Base-by-base conservation (phyloP, 2,329 filamentous ascomycete species). In the Ceratocystis colombiana region DNA sequence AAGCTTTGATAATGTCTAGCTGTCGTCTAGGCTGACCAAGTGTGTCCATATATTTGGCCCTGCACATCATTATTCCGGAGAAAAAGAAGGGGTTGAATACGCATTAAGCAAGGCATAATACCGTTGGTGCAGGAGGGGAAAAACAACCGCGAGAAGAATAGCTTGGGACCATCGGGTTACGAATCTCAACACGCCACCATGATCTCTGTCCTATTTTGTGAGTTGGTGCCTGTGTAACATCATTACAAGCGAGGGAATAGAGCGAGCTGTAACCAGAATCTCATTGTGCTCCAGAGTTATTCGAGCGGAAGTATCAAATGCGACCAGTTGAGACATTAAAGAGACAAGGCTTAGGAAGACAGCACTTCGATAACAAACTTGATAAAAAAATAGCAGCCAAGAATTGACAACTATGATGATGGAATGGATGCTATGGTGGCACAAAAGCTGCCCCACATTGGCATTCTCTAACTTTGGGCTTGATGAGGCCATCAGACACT, bases 31-130 rank as follows among this genome's bases (percentile, higher is more conserved):
- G 48, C 37, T 20, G 48, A 12, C 3, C 7, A 22, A 50, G 48
- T 50, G 48, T 50, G 48, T 50, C n/a, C 48, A 20, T 50, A 22
- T 7, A 50, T 50, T 50, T 50, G 48, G 48, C 48, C n/a, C n/a
- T 50, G n/a, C 8, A 10, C 46, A 48, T 7, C 2, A 7, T 8
- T 4, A n/a, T 48, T 7, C 8, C 8, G 5, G 15, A 22, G 46
- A 7, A 48, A 20, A 48, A 22, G 46, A 48, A 41, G 37, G 10
- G 37, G 10, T 15, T 41, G 37, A 41, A 12, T 41, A 4, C 37
- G 12, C 37, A 15, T 15, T 41, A 41, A 4, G 37, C 37, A 41
- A 12, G 37, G 3, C 10, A 41, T 15, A 41, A 1, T 12, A 15
- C 10, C 12, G 37, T 5, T 15, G 37, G 10, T 10, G 10, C 12